phyloP scores from a whole-genome alignment of 2,329 filamentous ascomycete species.

The Nothophaeocryptopus gaeumannii region DNA sequence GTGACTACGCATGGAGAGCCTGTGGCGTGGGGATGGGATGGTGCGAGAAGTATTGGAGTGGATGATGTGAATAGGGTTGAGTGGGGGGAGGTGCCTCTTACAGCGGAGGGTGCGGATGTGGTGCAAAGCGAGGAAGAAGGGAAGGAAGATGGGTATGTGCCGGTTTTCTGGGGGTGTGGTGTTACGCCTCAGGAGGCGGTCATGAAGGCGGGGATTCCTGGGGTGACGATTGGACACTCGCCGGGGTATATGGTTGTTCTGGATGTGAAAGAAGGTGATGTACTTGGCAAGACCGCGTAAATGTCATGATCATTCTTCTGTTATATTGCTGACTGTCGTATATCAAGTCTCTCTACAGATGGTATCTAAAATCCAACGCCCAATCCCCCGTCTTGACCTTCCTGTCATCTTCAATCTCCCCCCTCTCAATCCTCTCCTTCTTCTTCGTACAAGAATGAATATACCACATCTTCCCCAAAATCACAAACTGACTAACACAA shows the following conservation, averaged over 20 bases:
- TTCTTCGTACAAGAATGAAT: conserved; percentile 4
- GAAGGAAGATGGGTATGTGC: conserved; percentile 36
- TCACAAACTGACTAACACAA: conserved; percentile 12
- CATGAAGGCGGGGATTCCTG: conserved; percentile 53
- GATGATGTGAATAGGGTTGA: conserved; percentile 52
- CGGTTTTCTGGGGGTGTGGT: conserved; percentile 63
- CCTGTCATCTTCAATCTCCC: conserved; percentile 8
- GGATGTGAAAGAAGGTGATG: conserved; percentile 49
- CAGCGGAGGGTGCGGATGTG: conserved; percentile 28
- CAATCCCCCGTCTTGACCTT: conserved; percentile 15
- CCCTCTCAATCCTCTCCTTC: conserved; percentile 8
- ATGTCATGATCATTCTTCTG: no score
- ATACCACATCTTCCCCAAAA: conserved; percentile 12
- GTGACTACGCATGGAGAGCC: conserved; percentile 61
- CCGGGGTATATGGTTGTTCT: conserved; percentile 62
- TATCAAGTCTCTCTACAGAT: conserved; percentile 3
- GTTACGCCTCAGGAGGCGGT: conserved; percentile 66
- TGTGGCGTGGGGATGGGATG: conserved; percentile 63
- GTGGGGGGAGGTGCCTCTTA: conserved; percentile 54
- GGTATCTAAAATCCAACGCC: conserved; percentile 14
- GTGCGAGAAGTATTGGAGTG: conserved; percentile 53
- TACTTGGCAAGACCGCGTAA: not conserved
- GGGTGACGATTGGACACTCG: conserved; percentile 59
- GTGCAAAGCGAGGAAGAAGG: conserved; percentile 22
- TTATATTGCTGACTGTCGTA: not conserved